Percentiles rank a stretch among this genome's conserved stretches.
Evolutionary conservation across 208 protist species (phyloP).

Genomic region (Leishmania lainsoni): DNA sequence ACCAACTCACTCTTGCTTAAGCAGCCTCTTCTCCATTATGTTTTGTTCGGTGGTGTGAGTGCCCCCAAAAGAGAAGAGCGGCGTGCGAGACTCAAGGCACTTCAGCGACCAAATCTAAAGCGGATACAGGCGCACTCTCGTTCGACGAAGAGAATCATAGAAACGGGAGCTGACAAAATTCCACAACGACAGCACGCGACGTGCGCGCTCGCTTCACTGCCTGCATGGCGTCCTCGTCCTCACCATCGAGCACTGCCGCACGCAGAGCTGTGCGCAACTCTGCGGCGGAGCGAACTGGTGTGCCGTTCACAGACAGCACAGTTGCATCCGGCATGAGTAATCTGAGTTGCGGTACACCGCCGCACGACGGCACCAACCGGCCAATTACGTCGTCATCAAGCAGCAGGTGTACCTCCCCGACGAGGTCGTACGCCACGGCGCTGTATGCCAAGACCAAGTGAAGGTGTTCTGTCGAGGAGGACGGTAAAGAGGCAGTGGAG

Average conservation of each 20-base stretch:
- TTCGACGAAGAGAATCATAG: background rate
- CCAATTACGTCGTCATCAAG: conserved; percentile 24
- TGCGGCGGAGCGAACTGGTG: conserved; percentile 19
- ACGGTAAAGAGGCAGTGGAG: background rate
- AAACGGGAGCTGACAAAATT: conserved; percentile 22
- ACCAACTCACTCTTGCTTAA: background rate
- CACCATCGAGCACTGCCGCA: background rate
- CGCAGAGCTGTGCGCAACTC: conserved; percentile 38
- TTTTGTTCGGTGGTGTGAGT: too few relatives aligned
- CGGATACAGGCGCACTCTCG: background rate
- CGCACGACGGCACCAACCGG: conserved; percentile 30
- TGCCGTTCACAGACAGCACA: conserved; percentile 42
- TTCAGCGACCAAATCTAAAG: background rate
- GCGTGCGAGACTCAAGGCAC: background rate
- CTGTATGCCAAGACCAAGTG: conserved; percentile 33
- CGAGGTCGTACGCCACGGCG: conserved; percentile 29
- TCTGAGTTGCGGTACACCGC: conserved; percentile 26
- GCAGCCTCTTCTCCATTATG: background rate
- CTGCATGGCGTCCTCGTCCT: background rate
- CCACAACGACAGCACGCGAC: conserved; percentile 4
- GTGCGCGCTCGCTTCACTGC: conserved; percentile 19
- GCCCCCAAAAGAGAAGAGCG: background rate
- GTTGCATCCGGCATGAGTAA: conserved; percentile 21
- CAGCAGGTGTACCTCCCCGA: conserved; percentile 35
- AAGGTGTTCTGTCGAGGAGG: conserved; percentile 17